Base-by-base conservation (phyloP, 805 yeast species). In the Yarrowia divulgata region DNA sequence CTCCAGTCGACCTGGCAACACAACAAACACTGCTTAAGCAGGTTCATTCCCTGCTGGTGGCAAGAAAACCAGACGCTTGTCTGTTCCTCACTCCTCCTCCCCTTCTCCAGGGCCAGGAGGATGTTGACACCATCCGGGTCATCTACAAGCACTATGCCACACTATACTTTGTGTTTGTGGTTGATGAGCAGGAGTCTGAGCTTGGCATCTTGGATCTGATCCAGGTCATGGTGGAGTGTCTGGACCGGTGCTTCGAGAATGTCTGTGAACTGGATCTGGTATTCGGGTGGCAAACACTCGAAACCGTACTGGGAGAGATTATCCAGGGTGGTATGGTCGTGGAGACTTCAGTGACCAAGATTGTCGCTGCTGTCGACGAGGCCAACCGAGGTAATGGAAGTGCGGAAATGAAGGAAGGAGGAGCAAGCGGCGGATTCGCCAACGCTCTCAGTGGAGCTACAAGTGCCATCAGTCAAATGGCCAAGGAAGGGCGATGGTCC, bases 301-400 rank as follows among this genome's bases (percentile, higher is more conserved):
- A 94, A 77, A 89, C 97, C 1, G 97, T 94, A 1, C 78, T 93
- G 62, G 79, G 75, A 74, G 98, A 95, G 75, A 90, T 95, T 42
- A 89, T 95, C 0, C 98, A 95, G 77, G 99, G 98, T 34, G 99
- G 99, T 0, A 89, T 95, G 96, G 99, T 95, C 9, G 90, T 95
- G 45, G 99, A 95, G 77, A 93, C 98, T 1, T 91, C 89, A 73
- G 91, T 93, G 23, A 76, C 81, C 34, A 86, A 89, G 70, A 93
- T 95, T 43, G 97, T 95, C 7, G 87, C 86, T 1, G 85, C 83
- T 0, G 82, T 80, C 3, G 82, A 81, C 68, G 78, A 78, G 42
- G 80, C 80, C 14, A 79, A 79, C 68, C 70, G 72, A 39, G 77
- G 75, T 19, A 54, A 63, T 13, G 66, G 63, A 13, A 71, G 71